A percentile compares a stretch with the other conserved stretches of the same genome.
These are phyloP conservation scores for Leptographium galeiforme DNA, from an alignment of 2,329 filamentous ascomycete species.

Conservation along the genomic window DNA sequence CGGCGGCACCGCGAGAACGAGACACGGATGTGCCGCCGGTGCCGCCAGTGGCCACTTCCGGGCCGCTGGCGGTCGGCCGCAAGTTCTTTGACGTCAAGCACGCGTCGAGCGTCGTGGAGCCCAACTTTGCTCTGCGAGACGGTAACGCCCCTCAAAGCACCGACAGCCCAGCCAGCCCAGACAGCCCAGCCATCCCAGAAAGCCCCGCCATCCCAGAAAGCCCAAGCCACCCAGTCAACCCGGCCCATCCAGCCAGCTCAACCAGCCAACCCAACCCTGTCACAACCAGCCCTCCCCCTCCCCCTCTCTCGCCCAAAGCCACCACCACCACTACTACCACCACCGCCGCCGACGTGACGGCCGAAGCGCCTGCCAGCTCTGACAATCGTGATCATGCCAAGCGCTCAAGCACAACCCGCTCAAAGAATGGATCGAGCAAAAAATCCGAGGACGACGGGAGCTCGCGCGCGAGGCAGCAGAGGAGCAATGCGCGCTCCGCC, in stretches of 20 bases:
- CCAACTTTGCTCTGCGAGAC: constrained; percentile 20
- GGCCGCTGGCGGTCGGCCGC: constrained; percentile 9
- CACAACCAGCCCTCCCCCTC: background rate
- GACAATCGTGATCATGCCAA: constrained; percentile 10
- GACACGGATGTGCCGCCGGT: background rate
- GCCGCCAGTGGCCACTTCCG: constrained; percentile 2
- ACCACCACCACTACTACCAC: background rate
- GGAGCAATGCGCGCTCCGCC: background rate
- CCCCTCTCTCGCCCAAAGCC: background rate
- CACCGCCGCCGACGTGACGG: background rate
- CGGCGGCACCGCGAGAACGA: background rate
- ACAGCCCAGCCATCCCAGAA: constrained; percentile 6
- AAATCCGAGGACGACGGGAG: constrained; percentile 9
- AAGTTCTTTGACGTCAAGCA: constrained; percentile 19
- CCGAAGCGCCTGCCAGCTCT: constrained; percentile 4
- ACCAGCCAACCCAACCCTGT: background rate
- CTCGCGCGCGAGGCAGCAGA: background rate
- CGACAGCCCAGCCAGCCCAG: constrained; percentile 2
- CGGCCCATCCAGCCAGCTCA: background rate
- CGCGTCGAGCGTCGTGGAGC: constrained; percentile 15
- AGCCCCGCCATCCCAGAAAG: constrained; percentile 5
- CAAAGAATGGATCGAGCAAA: constrained; percentile 10
- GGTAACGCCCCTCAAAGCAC: constrained; percentile 15
- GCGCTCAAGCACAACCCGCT: constrained; percentile 12
- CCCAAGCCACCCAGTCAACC: background rate